A percentile compares a stretch with the other conserved stretches of the same genome.
phyloP scores from a whole-genome alignment of 768 basidiomycete genomes.

The Leccinum uliginosum region DNA sequence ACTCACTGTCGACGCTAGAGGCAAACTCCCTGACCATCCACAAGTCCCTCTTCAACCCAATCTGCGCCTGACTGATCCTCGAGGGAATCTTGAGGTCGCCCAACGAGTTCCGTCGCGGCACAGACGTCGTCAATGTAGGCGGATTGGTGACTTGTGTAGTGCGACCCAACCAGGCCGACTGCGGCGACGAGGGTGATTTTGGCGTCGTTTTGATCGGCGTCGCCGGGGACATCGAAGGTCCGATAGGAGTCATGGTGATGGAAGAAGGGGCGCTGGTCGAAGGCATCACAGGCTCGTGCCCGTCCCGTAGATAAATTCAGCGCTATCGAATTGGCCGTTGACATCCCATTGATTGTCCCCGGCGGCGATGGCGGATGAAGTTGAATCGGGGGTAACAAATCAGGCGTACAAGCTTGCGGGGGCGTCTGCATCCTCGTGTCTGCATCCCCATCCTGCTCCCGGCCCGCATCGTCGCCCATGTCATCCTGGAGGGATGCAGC shows the following conservation, averaged over 20 bases:
- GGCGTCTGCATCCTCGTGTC: constrained; percentile 12
- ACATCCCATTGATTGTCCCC: constrained; percentile 17
- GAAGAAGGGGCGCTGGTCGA: constrained; percentile 28
- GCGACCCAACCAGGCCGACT: constrained; percentile 47
- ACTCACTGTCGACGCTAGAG: constrained; percentile 73
- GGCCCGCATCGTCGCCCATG: not conserved
- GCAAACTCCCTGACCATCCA: constrained; percentile 86
- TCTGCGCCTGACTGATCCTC: constrained; percentile 77
- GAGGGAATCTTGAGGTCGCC: constrained; percentile 73
- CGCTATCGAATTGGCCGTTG: constrained; percentile 13
- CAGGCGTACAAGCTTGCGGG: constrained; percentile 1
- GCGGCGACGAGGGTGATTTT: constrained; percentile 32
- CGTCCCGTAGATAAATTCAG: constrained; percentile 20
- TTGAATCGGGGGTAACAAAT: constrained; percentile 50
- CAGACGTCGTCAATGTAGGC: constrained; percentile 21
- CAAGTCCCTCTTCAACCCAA: constrained; percentile 64
- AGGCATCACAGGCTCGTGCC: constrained; percentile 18
- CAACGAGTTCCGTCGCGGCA: constrained; percentile 57
- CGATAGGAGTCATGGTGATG: constrained; percentile 16
- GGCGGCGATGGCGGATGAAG: constrained; percentile 53
- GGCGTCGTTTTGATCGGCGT: constrained; percentile 16
- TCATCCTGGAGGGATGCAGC: constrained; percentile 3
- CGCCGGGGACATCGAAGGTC: constrained; percentile 12
- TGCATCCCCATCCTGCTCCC: constrained; percentile 6
- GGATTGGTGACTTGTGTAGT: constrained; percentile 32